Base-by-base conservation (phyloP, 2,329 filamentous ascomycete species). In the Stachybotrys elegans region DNA sequence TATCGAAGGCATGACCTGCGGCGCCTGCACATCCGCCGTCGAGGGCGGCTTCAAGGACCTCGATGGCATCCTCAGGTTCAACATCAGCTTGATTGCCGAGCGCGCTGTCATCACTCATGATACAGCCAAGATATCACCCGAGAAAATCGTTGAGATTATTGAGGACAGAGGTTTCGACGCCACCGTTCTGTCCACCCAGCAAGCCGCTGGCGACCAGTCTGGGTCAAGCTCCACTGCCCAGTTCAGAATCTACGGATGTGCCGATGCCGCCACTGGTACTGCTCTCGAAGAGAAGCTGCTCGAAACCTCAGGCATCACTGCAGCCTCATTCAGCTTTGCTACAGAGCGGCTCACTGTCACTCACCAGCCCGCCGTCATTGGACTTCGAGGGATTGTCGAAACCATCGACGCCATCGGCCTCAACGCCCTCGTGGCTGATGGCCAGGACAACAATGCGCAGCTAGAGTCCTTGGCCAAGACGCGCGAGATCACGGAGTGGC, bases 1-100 rank as follows among this genome's bases (percentile, higher is more conserved):
- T 5, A 88, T 98, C 43, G 88, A 93, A 53, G 93, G 93, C 41
- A 98, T 98, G 93, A 98, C 93, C 2, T 97, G 93, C 60, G 92
- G 92, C 19, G 89, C 93, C 34, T 98, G 93, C 66, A 97, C 93
- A 1, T 92, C 92, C 2, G 90, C 92, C 6, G 83, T 97, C 2
- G 88, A 96, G 58, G 77, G 80, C 41, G 89, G 86, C 4, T 93
- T 98, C 66, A 79, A 81, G 52, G 79, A 78, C 50, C 67, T 92
- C 2, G 81, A 86, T 9, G 93, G 93, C 19, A 66, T 97, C 14
- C 60, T 89, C 44, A 88, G 90, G 52, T 95, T 97, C 72, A 95
- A 95, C 60, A 94, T 98, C 63, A 95, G 89, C 66, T 71, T 98
- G 52, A 76, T 97, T 23, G 94, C 93, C 4, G 93, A 97, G 63